These are phyloP conservation scores for Astraeus odoratus DNA, from an alignment of 768 basidiomycete genomes.

Conservation along the genomic window DNA sequence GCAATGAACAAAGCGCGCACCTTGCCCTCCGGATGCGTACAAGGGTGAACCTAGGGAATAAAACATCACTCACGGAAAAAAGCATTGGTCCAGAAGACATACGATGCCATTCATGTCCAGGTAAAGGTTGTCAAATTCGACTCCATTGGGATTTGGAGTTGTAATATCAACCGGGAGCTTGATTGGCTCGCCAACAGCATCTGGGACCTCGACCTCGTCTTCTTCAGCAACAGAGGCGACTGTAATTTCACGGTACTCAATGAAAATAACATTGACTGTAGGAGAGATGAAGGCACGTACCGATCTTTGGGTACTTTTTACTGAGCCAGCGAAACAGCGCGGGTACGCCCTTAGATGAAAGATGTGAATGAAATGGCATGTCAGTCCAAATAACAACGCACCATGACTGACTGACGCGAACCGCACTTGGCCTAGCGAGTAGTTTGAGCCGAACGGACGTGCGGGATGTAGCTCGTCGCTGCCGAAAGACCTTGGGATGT, in stretches of 20 bases:
- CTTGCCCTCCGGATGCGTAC: conserved; percentile 98
- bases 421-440: background rate
- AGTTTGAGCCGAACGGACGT: background rate
- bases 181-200: conserved; percentile 59
- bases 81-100: conserved; percentile 17
- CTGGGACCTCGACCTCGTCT: conserved; percentile 63
- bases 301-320: conserved; percentile 97
- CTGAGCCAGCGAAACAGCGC: conserved; percentile 98
- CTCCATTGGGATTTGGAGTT: conserved; percentile 86
- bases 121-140: conserved; percentile 94
- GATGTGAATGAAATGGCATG: conserved; percentile 2
- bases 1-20: conserved; percentile 29
- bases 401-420: conserved; percentile 13
- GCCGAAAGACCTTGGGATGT: too few relatives aligned
- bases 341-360: conserved; percentile 74
- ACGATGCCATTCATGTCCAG: conserved; percentile 99
- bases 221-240: conserved; percentile 81
- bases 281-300: conserved; percentile 35
- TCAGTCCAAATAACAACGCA: background rate
- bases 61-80: background rate
- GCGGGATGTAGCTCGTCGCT: too few relatives aligned
- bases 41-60: conserved; percentile 77
- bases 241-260: conserved; percentile 24
- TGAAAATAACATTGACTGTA: background rate
- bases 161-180: conserved; percentile 75